A percentile compares a stretch with the other conserved stretches of the same genome.
Conservation (phyloP, 1,139 yeast genomes). For the Wickerhamiella pararugosa region DNA sequence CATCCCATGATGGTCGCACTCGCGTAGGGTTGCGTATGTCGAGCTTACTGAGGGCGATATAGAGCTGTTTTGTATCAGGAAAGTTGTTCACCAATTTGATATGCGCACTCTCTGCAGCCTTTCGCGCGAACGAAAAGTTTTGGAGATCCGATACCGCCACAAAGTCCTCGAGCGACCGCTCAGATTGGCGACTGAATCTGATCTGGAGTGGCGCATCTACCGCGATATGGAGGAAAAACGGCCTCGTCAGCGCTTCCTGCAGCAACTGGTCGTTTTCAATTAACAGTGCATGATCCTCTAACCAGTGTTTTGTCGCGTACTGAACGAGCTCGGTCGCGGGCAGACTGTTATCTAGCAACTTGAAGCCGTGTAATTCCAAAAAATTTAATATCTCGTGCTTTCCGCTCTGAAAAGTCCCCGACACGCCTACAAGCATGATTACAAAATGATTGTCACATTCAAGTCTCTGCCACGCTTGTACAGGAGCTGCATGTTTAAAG, state of each 20-base stretch:
- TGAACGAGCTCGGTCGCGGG: slow-evolving; percentile 33
- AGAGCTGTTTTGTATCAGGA: slow-evolving; percentile 33
- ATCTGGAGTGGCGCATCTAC: slow-evolving; percentile 58
- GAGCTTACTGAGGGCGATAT: slow-evolving; percentile 37
- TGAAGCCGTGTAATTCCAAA: slow-evolving; percentile 44
- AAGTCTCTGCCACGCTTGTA: not conserved
- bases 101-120: slow-evolving; percentile 10
- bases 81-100: slow-evolving; percentile 45
- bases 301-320: slow-evolving; percentile 59
- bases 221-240: slow-evolving; percentile 71
- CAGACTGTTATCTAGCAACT: slow-evolving; percentile 16
- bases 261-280: slow-evolving; percentile 36
- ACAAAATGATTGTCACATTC: not conserved
- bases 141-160: slow-evolving; percentile 5
- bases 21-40: slow-evolving; percentile 44
- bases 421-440: slow-evolving; percentile 57
- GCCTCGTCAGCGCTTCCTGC: slow-evolving; percentile 47
- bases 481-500: no score
- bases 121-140: slow-evolving; percentile 2
- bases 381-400: slow-evolving; percentile 49
- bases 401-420: slow-evolving; percentile 62
- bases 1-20: slow-evolving; percentile 88
- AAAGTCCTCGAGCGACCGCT: slow-evolving; percentile 11
- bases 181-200: slow-evolving; percentile 36
- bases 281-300: slow-evolving; percentile 42